Base-by-base conservation (phyloP, 371 early-diverging fungal species). In the Mortierella sp. region DNA sequence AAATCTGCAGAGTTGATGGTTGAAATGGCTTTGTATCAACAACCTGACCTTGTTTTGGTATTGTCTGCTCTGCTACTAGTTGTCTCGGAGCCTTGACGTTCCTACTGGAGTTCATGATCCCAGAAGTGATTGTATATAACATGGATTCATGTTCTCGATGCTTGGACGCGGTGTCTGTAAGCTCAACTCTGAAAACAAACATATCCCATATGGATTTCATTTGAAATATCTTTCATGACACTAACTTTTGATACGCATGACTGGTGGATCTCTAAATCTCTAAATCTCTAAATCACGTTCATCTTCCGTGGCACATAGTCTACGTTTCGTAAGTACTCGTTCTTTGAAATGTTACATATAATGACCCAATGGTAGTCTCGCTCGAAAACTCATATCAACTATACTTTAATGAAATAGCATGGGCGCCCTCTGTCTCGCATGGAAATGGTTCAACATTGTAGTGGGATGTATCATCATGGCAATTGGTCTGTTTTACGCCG, bases 81-180 rank as follows among this genome's bases (percentile, higher is more conserved):
- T 1, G 52, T 5, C 64, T 72, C 30, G 77, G 77, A 16, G 11
- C 68, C 16, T 68, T 77, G 64, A 72, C 68, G 8, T 72, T 77
- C 22, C 0, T 45, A 0, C 69, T 77, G 22, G 77, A 77, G 66
- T 77, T 77, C 43, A 35, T 54, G 4, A 77, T 77, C n/a, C 72
- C 77, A 45, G 77, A 77, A 45, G n/a, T 63, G 32, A 28, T 77
- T 26, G 77, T 77, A 5, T 77, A 77, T 51, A 77, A 77, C 65
- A 59, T 77, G 77, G 77, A 11, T 77, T 77, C 60, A 64, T 77
- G 77, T 77, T 77, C 62, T 68, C 77, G 0, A 55, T 77, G 60
- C 59, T 68, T 11, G 77, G 77, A 40, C 77, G 77, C 61, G 77
- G 77, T 24, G 30, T 68, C 55, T 77, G 76, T 75, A 75, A 75